phyloP scores from a whole-genome alignment of 2,329 filamentous ascomycete species.

The Exophiala oligosperma region DNA sequence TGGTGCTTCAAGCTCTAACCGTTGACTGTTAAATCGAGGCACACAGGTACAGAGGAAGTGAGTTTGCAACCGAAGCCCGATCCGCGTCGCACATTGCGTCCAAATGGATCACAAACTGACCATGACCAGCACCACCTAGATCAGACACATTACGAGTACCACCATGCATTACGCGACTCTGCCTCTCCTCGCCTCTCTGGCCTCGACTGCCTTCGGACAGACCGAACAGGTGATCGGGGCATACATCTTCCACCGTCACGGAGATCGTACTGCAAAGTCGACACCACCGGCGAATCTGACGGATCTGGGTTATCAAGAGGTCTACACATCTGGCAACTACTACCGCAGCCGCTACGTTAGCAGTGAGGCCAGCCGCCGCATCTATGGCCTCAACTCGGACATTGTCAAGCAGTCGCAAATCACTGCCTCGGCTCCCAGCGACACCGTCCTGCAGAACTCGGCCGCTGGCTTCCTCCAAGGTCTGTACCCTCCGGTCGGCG shows the following conservation, averaged over 20 bases:
- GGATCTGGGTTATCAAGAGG: slow-evolving; percentile 73
- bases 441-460: slow-evolving; percentile 77
- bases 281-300: slow-evolving; percentile 72
- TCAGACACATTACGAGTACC: neutral
- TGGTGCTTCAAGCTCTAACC: no score
- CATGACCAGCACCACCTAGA: neutral
- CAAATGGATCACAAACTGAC: neutral
- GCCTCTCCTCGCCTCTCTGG: slow-evolving; percentile 21
- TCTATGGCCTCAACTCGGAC: slow-evolving; percentile 66
- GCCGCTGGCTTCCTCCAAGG: slow-evolving; percentile 76
- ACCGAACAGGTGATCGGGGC: slow-evolving; percentile 73
- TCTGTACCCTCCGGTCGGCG: slow-evolving; percentile 76
- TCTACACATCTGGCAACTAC: slow-evolving; percentile 70
- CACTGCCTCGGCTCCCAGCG: slow-evolving; percentile 67
- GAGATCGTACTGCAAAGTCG: slow-evolving; percentile 80
- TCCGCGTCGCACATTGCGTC: no score
- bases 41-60: no score
- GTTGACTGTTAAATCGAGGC: no score
- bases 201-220: slow-evolving; percentile 6
- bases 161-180: slow-evolving; percentile 16
- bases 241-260: slow-evolving; percentile 87
- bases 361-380: slow-evolving; percentile 57
- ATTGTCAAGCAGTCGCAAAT: slow-evolving; percentile 70
- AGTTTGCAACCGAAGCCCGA: no score
- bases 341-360: slow-evolving; percentile 76